A percentile compares a stretch with the other conserved stretches of the same genome.
Evolutionary conservation across 106 monocot species (phyloP).

Genomic region (Platanthera guangdongensis): DNA sequence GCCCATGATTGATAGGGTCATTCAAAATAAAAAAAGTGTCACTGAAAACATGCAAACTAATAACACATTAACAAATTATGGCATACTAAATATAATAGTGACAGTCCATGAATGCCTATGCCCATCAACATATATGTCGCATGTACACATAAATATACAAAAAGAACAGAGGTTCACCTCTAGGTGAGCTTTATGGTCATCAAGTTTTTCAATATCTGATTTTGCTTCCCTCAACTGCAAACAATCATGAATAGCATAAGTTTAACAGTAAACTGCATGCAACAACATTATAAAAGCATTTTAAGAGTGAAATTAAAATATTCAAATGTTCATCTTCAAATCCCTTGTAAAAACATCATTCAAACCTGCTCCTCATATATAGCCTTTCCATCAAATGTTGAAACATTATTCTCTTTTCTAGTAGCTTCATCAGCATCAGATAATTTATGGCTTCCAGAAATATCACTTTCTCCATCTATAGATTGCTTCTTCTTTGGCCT

Average conservation of each 20-base stretch:
- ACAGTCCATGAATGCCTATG: no score
- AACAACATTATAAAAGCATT: neutral
- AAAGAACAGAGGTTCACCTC: slow-evolving; percentile 27
- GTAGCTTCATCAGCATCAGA: slow-evolving; percentile 24
- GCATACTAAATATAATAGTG: no score
- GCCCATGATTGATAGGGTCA: no score
- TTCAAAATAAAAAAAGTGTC: no score
- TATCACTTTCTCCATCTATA: slow-evolving; percentile 37
- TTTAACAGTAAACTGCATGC: neutral
- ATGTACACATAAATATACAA: neutral
- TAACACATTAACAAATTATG: no score
- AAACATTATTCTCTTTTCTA: slow-evolving; percentile 21
- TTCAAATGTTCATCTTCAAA: neutral
- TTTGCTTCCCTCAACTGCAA: slow-evolving; percentile 38
- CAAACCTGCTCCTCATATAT: slow-evolving; percentile 40
- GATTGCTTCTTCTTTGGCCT: slow-evolving; percentile 27
- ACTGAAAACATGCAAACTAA: no score
- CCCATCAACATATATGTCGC: no score
- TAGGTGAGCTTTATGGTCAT: slow-evolving; percentile 43
- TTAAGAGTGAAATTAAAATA: neutral
- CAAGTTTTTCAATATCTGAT: slow-evolving; percentile 37
- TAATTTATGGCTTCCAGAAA: slow-evolving; percentile 33
- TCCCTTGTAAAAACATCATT: neutral
- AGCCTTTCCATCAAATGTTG: slow-evolving; percentile 31
- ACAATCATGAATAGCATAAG: neutral